Percentiles rank a stretch among this genome's conserved stretches.
phyloP scores from a whole-genome alignment of 768 basidiomycete genomes.

The Leccinum variicolor region DNA sequence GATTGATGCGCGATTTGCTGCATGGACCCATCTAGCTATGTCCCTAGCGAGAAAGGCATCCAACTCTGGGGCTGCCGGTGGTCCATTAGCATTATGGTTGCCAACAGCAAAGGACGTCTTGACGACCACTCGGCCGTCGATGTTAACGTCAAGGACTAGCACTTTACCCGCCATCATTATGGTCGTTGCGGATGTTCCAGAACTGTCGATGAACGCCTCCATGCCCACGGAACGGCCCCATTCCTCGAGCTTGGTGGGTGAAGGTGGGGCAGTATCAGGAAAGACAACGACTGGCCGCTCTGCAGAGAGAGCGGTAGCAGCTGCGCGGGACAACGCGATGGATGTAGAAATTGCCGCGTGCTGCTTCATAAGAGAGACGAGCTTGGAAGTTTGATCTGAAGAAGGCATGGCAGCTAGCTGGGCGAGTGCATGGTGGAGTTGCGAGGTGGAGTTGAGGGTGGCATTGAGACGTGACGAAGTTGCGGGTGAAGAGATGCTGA shows the following conservation, averaged over 20 bases:
- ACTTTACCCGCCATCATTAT: constrained; percentile 75
- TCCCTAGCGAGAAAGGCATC: constrained; percentile 60
- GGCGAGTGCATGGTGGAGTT: constrained; percentile 51
- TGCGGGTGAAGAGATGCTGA: constrained; percentile 18
- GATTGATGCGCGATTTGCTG: constrained; percentile 33
- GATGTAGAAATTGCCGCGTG: constrained; percentile 43
- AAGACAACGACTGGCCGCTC: constrained; percentile 20
- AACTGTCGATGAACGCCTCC: constrained; percentile 70
- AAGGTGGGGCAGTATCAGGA: constrained; percentile 28
- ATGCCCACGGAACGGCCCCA: constrained; percentile 68
- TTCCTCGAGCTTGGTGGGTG: constrained; percentile 43
- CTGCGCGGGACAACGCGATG: constrained; percentile 23
- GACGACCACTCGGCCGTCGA: constrained; percentile 47
- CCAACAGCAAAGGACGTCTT: constrained; percentile 71
- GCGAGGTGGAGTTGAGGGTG: constrained; percentile 48
- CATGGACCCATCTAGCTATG: constrained; percentile 55
- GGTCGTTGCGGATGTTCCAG: constrained; percentile 42
- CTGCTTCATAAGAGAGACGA: constrained; percentile 66
- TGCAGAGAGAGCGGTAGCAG: constrained; percentile 20
- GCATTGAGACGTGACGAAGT: constrained; percentile 41
- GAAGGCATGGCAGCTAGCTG: constrained; percentile 42
- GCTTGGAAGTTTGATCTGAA: constrained; percentile 58
- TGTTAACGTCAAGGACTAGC: constrained; percentile 75
- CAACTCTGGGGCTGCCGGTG: constrained; percentile 42
- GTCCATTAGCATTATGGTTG: constrained; percentile 42